Percentiles rank a stretch among this genome's conserved stretches.
Evolutionary conservation across 1,139 yeast genomes (phyloP).

Genomic region (Yamadazyma taylorii): DNA sequence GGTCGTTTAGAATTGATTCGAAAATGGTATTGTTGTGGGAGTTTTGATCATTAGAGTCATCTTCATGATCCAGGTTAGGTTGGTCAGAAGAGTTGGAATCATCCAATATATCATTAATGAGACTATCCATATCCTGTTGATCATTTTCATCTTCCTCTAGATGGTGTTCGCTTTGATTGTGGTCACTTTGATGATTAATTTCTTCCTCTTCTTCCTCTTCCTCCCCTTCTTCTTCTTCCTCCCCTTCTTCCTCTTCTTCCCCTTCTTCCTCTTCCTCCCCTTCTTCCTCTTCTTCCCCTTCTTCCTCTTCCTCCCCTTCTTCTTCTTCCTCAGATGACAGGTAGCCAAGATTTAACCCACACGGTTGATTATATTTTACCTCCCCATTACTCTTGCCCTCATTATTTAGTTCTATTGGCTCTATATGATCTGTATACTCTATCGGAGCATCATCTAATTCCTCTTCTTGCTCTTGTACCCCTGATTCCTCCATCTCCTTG

Average conservation of each 20-base stretch:
- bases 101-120: slow-evolving; percentile 9
- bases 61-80: slow-evolving; percentile 7
- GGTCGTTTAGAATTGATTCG: slow-evolving; percentile 23
- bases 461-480: slow-evolving; percentile 8
- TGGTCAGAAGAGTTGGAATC: slow-evolving; percentile 3
- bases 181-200: no score
- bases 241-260: slow-evolving; percentile 6
- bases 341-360: no score
- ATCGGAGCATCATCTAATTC: slow-evolving; percentile 21
- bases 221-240: slow-evolving; percentile 1
- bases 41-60: slow-evolving; percentile 10
- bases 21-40: slow-evolving; percentile 3
- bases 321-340: slow-evolving; percentile 1
- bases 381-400: no score
- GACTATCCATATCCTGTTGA: slow-evolving; percentile 6
- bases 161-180: no score
- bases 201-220: slow-evolving; percentile 1
- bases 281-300: slow-evolving; percentile 15
- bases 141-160: slow-evolving; percentile 4
- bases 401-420: no score
- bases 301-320: slow-evolving; percentile 1
- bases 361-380: no score
- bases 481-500: slow-evolving; percentile 5
- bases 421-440: no score
- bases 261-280: slow-evolving; percentile 19